Conservation (phyloP, 2,329 filamentous ascomycete species). For the Aspergillus udagawae region DNA sequence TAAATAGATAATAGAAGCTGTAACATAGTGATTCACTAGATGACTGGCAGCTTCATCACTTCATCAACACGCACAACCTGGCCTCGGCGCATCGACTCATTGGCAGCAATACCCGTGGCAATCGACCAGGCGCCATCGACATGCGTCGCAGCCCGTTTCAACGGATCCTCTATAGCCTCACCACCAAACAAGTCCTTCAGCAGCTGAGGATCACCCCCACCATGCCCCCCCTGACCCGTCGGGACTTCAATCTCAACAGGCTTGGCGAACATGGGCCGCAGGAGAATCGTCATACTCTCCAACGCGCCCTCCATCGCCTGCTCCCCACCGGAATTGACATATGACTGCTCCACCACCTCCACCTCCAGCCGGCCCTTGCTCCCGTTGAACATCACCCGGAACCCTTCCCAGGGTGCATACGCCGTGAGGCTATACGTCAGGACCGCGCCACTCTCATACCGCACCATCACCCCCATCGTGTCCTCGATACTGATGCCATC, state of each 20-base stretch:
- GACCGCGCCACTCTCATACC: constrained; percentile 54
- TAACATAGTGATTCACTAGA: neutral
- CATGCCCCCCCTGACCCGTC: constrained; percentile 53
- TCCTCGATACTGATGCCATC: constrained; percentile 64
- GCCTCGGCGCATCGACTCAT: constrained; percentile 54
- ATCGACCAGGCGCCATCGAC: constrained; percentile 58
- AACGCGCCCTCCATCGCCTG: constrained; percentile 40
- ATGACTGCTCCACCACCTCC: constrained; percentile 55
- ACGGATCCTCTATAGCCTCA: constrained; percentile 38
- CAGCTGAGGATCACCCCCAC: constrained; percentile 56
- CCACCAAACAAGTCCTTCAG: constrained; percentile 57
- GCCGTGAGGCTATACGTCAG: constrained; percentile 54
- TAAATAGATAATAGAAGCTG: neutral
- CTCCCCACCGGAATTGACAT: constrained; percentile 58
- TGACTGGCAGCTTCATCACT: constrained; percentile 8
- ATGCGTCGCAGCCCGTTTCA: constrained; percentile 54
- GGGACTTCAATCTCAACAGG: constrained; percentile 53
- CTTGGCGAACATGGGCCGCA: constrained; percentile 55
- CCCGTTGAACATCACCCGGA: constrained; percentile 36
- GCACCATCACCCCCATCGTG: constrained; percentile 58
- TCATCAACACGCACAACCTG: constrained; percentile 56
- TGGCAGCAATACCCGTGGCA: constrained; percentile 57
- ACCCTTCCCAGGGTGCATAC: constrained; percentile 53
- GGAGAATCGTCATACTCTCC: constrained; percentile 25
- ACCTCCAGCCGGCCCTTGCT: constrained; percentile 57